Percentiles rank a stretch among this genome's conserved stretches.
phyloP scores from a whole-genome alignment of 208 protist genomes.

The Crithidia acanthocephali region DNA sequence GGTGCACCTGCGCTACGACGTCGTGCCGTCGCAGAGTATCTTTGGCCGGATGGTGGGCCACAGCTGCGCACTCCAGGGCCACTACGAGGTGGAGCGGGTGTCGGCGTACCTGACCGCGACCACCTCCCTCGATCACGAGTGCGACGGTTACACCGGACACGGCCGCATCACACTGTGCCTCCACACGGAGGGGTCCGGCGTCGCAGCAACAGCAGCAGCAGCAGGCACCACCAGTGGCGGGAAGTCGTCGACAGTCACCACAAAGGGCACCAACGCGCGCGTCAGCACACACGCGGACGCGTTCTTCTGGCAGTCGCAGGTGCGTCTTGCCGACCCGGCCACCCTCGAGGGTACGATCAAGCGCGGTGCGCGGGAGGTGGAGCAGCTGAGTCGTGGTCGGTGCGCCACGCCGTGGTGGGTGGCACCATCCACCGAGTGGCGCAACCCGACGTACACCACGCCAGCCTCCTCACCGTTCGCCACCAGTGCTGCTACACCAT shows the following conservation, averaged over 20 bases:
- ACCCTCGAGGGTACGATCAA: slow-evolving; percentile 66
- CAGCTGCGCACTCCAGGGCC: slow-evolving; percentile 44
- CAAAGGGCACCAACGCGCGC: not conserved
- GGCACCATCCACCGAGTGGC: slow-evolving; percentile 51
- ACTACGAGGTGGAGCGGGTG: slow-evolving; percentile 77
- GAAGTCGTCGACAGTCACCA: too few relatives aligned
- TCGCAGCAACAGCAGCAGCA: not conserved
- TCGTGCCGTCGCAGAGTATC: slow-evolving; percentile 63
- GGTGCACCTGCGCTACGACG: slow-evolving; percentile 66
- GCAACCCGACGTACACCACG: slow-evolving; percentile 14
- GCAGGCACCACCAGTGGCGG: not conserved
- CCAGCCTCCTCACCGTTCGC: not conserved
- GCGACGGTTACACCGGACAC: slow-evolving; percentile 80
- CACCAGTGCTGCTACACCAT: slow-evolving; percentile 4
- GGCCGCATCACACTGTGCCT: slow-evolving; percentile 79
- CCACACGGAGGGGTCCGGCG: slow-evolving; percentile 42
- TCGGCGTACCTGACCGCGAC: slow-evolving; percentile 74
- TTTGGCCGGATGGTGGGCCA: slow-evolving; percentile 81
- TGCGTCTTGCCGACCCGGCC: slow-evolving; percentile 54
- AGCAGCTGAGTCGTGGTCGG: slow-evolving; percentile 32
- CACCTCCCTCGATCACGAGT: slow-evolving; percentile 85
- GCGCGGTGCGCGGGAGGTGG: slow-evolving; percentile 54
- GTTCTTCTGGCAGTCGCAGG: slow-evolving; percentile 41
- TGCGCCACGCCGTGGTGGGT: slow-evolving; percentile 86
- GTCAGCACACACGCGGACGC: not conserved